Evolutionary conservation across 495 filamentous ascomycete genomes (phyloP).

Genomic region (Xylaria intraflava): DNA sequence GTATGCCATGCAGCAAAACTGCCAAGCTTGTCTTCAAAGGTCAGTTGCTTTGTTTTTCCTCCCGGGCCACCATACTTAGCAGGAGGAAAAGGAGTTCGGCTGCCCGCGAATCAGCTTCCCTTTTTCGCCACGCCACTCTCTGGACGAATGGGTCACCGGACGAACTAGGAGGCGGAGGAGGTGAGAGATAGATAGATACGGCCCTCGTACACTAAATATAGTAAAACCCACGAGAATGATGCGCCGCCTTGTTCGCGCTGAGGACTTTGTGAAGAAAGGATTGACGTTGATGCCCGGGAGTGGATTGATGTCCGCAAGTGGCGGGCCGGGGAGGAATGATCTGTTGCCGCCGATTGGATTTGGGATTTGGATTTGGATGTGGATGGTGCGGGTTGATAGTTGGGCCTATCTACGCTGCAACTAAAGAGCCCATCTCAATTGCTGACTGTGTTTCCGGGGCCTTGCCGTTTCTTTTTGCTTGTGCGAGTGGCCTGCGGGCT

Average conservation of each 20-base stretch:
- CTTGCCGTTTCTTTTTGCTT: not conserved
- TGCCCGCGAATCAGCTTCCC: not conserved
- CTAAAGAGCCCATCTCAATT: not conserved
- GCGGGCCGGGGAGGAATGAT: too few species aligned
- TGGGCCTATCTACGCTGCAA: not conserved
- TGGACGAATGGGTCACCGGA: not conserved
- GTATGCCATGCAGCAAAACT: too few species aligned
- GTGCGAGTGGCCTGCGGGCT: not conserved
- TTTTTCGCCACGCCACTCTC: conserved; percentile 1
- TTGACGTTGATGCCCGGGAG: not conserved
- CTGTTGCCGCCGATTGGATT: too few species aligned
- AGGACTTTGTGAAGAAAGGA: too few species aligned
- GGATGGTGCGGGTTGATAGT: not conserved
- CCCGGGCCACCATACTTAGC: not conserved
- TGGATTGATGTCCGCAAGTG: not conserved
- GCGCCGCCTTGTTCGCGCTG: not conserved
- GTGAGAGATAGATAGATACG: not conserved
- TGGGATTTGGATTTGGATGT: too few species aligned
- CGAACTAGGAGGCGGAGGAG: not conserved
- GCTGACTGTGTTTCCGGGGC: not conserved
- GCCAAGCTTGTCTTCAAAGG: too few species aligned
- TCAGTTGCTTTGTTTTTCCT: too few species aligned
- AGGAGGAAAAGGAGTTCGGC: not conserved
- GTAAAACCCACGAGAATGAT: not conserved
- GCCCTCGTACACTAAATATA: not conserved